Base-by-base conservation (phyloP, 352 stramenopile species). In the Elongisporangium undulatum region DNA sequence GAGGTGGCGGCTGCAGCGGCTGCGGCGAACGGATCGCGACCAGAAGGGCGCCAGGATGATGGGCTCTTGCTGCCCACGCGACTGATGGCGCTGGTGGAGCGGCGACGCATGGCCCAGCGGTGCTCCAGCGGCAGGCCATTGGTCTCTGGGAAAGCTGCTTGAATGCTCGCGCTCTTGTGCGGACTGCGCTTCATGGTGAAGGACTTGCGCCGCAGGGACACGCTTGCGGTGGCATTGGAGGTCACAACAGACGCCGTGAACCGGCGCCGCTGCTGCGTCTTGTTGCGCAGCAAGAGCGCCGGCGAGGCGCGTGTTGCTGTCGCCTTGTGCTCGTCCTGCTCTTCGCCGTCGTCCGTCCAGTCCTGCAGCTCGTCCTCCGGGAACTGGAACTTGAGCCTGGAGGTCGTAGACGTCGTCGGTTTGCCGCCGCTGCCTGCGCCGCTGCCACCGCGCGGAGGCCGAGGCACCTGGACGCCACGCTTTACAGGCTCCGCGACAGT, bases 171-270 rank as follows among this genome's bases (percentile, higher is more conserved):
- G 29, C 64, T 70, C 67, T 87, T 89, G 17, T 64, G 55, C 0
- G 81, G 66, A n/a, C 67, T 81, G 21, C 79, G 78, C 52, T 85
- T 90, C 60, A 89, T 85, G 39, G 69, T 74, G 64, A 90, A 90
- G 1, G 78, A 90, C 52, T 85, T 83, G 16, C 81, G 66, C 9
- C 78, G 69, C 29, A 90, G 60, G 8, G 80, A 66, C 6, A 90
- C 68, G 4, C 67, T 53, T 0, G 67, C 71, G 6, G 69, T 71
- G 55, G 84, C 82, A 20, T 62, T 69, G 1, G 66, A 66, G 9
- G 63, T 72, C 4, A 15, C 29, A 2, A 41, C 29, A 41, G 69
- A 66, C 22, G 21, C 2, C 48, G 68, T 84, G 49, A 69, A 71
- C 15, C 70, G 61, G 0, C 68, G 67, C 48, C 70, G 56, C 21